phyloP scores from a whole-genome alignment of 352 stramenopile species.

The Globisporangium camurandrum region DNA sequence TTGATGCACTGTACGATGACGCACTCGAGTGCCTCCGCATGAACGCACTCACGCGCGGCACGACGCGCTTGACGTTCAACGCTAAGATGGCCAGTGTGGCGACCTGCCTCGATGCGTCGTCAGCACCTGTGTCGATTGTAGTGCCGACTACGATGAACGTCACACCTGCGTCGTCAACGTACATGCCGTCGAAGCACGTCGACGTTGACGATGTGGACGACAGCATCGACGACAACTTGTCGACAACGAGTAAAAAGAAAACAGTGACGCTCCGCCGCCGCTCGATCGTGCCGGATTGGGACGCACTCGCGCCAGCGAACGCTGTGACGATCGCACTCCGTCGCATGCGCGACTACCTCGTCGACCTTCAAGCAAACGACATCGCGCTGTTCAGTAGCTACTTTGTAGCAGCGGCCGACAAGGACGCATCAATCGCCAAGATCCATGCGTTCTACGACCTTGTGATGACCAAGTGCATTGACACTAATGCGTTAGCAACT shows the following conservation, averaged over 20 bases:
- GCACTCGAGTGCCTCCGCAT: not conserved
- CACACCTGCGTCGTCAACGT: not conserved
- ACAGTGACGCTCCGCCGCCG: slow-evolving; percentile 4
- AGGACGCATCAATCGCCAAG: not conserved
- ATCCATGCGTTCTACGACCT: slow-evolving; percentile 5
- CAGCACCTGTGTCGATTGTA: not conserved
- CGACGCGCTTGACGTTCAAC: not conserved
- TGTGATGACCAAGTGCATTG: slow-evolving; percentile 1
- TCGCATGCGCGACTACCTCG: slow-evolving; percentile 3
- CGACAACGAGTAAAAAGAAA: slow-evolving; percentile 2
- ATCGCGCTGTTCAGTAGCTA: not conserved
- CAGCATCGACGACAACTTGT: not conserved
- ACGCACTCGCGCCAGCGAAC: slow-evolving; percentile 1
- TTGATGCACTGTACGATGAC: not conserved
- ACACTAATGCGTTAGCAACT: not conserved
- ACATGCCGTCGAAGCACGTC: not conserved
- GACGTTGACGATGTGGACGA: not conserved
- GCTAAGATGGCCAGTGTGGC: not conserved
- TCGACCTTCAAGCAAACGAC: slow-evolving; percentile 4
- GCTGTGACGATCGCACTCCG: slow-evolving; percentile 4
- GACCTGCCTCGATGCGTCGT: not conserved
- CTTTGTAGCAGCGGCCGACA: not conserved
- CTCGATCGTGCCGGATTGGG: slow-evolving; percentile 5
- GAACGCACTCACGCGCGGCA: not conserved
- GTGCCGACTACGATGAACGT: not conserved